Percentiles rank a stretch among this genome's conserved stretches.
Conservation (phyloP, 2,329 filamentous ascomycete species). For the Alternaria triticimaculans region DNA sequence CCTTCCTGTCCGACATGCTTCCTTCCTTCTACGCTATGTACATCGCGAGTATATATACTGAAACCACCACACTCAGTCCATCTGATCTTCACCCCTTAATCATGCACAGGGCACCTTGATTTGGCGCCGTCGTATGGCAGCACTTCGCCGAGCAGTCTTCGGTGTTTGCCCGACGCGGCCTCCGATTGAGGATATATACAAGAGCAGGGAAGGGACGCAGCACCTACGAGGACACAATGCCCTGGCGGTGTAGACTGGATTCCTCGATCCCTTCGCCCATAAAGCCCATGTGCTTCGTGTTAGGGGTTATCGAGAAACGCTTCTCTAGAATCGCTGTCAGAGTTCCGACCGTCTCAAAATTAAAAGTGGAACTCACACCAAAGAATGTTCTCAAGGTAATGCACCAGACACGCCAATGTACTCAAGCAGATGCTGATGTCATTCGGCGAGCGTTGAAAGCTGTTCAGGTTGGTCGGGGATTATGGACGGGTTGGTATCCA, state of each 20-base stretch:
- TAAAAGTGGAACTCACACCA: fast-evolving
- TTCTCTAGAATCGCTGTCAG: not conserved
- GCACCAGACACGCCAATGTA: fast-evolving
- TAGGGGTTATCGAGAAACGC: not conserved
- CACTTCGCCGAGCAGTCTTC: not conserved
- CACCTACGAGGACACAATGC: not conserved
- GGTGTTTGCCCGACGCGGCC: not conserved
- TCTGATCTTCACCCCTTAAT: fast-evolving
- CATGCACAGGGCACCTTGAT: not conserved
- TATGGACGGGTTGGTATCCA: not conserved
- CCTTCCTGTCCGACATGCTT: not conserved
- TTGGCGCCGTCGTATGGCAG: not conserved
- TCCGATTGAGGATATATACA: not conserved
- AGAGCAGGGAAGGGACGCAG: not conserved
- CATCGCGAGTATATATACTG: not conserved
- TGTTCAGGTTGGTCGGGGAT: fast-evolving
- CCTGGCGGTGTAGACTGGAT: not conserved
- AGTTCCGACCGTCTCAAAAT: not conserved
- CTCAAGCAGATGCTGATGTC: fast-evolving
- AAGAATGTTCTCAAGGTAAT: not conserved
- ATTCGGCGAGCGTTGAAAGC: not conserved
- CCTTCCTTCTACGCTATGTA: not conserved
- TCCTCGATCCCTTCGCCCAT: fast-evolving
- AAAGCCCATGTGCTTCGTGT: no score
- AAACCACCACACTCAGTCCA: fast-evolving